phyloP scores from a whole-genome alignment of 2,329 filamentous ascomycete genomes.

The Fusarium avenaceum region DNA sequence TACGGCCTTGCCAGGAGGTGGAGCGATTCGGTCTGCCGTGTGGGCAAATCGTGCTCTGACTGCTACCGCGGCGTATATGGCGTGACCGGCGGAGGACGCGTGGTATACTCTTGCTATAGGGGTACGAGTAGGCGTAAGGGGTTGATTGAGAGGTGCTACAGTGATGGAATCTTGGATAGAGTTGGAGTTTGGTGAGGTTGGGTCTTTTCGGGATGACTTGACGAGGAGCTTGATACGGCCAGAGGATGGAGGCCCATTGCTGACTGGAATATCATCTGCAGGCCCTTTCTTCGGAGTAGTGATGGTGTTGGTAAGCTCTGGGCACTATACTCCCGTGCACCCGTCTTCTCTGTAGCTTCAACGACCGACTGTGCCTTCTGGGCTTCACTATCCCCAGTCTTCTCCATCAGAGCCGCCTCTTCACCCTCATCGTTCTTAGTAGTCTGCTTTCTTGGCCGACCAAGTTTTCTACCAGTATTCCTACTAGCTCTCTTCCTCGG shows the following conservation, averaged over 20 bases:
- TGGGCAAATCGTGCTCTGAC: constrained; percentile 1
- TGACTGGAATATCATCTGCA: not conserved
- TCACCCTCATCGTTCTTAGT: not conserved
- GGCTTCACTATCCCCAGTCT: not conserved
- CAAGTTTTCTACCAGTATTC: not conserved
- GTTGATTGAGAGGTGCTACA: not conserved
- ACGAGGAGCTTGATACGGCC: constrained; percentile 19
- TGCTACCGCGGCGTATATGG: not conserved
- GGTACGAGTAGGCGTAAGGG: too few relatives aligned
- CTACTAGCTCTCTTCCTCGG: constrained; percentile 17
- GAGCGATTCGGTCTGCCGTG: not conserved
- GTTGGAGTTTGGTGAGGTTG: not conserved
- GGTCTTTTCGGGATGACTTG: not conserved
- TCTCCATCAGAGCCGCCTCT: not conserved
- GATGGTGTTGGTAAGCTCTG: not conserved
- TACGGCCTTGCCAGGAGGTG: not conserved
- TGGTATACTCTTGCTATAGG: not conserved
- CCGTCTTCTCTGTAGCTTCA: not conserved
- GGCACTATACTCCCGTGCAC: not conserved
- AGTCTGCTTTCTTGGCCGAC: constrained; percentile 9
- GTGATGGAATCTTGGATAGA: not conserved
- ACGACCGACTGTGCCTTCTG: not conserved
- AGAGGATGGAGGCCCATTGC: constrained; percentile 2
- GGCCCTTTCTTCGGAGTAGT: not conserved
- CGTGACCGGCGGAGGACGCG: not conserved